Base-by-base conservation (phyloP, 345 rosid species). In the Moricandia arvensis region DNA sequence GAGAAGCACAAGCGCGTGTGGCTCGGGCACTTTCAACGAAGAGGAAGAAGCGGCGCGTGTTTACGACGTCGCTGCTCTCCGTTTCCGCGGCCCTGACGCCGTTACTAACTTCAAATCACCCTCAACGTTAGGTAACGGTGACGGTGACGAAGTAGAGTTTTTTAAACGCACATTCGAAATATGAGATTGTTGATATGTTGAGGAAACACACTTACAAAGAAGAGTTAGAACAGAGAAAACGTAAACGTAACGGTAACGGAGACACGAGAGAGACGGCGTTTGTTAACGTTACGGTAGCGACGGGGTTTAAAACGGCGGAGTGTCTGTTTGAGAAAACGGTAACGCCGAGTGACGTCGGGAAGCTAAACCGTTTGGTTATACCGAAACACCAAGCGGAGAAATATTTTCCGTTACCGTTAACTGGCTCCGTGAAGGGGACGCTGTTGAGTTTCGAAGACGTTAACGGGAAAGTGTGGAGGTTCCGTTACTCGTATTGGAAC, bases 291-390 rank as follows among this genome's bases (percentile, higher is more conserved):
- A 38, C 76, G 66, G 17, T 26, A 72, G 17, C 0, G 74, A 38
- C 58, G 53, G 74, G 69, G 68, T 69, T n/a, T 27, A 21, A 38
- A 63, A 81, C 88, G 69, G 89, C 88, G 27, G 90, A 84, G 80
- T 84, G 66, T 71, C 93, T 91, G 17, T 94, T 94, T 49, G 98
- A 94, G 79, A 94, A 94, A 75, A 82, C 91, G 16, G 90, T 91
- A 12, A 91, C 97, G 17, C 97, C 97, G 0, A 94, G 98, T 78
- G 98, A 94, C 69, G 98, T 94, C 3, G 98, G 98, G 51, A 91
- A 94, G 86, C 79, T 94, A 65, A 94, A 94, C 85, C 91, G 98
- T 21, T 75, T 93, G 16, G 98, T 94, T 51, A 91, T 91, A 59
- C 98, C 98, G 2, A 94, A 94, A 72, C 96, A 90, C 66, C 97